Evolutionary conservation across 1,139 yeast species (phyloP).

Genomic region (Yamadazyma atlantica): DNA sequence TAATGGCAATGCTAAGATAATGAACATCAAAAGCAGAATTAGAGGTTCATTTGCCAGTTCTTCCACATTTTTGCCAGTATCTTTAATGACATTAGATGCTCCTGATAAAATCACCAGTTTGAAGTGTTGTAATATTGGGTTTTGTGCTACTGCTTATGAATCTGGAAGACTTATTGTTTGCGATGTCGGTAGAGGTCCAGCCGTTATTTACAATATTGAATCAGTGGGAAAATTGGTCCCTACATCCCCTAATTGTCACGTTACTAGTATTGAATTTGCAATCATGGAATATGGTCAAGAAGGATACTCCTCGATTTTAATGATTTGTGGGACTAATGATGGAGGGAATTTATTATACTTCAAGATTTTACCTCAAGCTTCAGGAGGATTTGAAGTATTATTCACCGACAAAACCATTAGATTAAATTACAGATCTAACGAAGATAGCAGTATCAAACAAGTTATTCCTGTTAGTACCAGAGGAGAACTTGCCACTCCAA

Average conservation of each 20-base stretch:
- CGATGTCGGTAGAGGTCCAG: slow-evolving; percentile 81
- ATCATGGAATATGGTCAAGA: slow-evolving; percentile 69
- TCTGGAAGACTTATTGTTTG: slow-evolving; percentile 74
- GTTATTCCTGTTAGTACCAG: slow-evolving; percentile 59
- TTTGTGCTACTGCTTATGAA: slow-evolving; percentile 78
- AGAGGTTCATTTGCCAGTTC: slow-evolving; percentile 33
- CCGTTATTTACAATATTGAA: slow-evolving; percentile 60
- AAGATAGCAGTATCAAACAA: slow-evolving; percentile 28
- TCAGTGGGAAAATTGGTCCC: slow-evolving; percentile 41
- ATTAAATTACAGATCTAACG: slow-evolving; percentile 39
- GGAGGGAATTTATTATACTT: slow-evolving; percentile 72
- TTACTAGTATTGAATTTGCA: slow-evolving; percentile 70
- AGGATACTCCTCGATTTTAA: slow-evolving; percentile 65
- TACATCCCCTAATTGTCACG: slow-evolving; percentile 32
- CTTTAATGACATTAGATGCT: slow-evolving; percentile 36
- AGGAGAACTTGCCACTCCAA: slow-evolving; percentile 69
- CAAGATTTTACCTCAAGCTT: slow-evolving; percentile 64
- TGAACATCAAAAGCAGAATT: slow-evolving; percentile 31
- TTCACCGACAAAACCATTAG: slow-evolving; percentile 50
- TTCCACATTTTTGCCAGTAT: slow-evolving; percentile 62
- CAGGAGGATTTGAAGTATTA: slow-evolving; percentile 68
- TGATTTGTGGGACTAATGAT: slow-evolving; percentile 74
- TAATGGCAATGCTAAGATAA: slow-evolving; percentile 36
- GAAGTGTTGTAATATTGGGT: slow-evolving; percentile 74
- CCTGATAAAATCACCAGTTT: slow-evolving; percentile 57